phyloP scores from a whole-genome alignment of 2,329 filamentous ascomycete species.

The Clarireedia hainanense region DNA sequence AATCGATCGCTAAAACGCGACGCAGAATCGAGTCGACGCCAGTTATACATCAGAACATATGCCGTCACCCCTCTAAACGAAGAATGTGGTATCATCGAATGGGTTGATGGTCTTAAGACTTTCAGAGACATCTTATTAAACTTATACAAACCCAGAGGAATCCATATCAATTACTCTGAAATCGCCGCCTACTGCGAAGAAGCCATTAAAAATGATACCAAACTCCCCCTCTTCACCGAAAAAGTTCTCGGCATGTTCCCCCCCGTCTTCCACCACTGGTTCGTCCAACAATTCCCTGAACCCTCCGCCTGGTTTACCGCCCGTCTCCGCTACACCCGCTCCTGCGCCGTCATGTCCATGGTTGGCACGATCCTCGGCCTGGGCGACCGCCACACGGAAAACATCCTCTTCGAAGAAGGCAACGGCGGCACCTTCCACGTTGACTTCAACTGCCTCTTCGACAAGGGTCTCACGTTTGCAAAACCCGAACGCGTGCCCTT shows the following conservation, averaged over 20 bases:
- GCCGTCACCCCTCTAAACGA: constrained; percentile 95
- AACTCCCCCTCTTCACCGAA: constrained; percentile 65
- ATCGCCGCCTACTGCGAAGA: constrained; percentile 58
- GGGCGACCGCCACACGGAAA: constrained; percentile 93
- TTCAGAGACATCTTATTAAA: constrained; percentile 82
- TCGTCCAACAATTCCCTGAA: constrained; percentile 88
- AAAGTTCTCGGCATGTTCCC: constrained; percentile 60
- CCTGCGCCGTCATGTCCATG: constrained; percentile 99
- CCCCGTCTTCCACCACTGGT: constrained; percentile 86
- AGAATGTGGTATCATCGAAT: constrained; percentile 96
- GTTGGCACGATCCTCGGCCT: constrained; percentile 90
- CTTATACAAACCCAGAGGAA: constrained; percentile 67
- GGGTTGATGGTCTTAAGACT: constrained; percentile 93
- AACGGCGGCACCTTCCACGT: constrained; percentile 95
- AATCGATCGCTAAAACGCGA: constrained; percentile 90
- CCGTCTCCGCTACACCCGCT: constrained; percentile 81
- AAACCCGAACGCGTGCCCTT: constrained; percentile 95
- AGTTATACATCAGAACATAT: constrained; percentile 94
- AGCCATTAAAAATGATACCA: constrained; percentile 47
- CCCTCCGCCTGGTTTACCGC: constrained; percentile 89
- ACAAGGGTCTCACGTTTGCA: constrained; percentile 92
- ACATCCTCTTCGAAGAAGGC: constrained; percentile 88
- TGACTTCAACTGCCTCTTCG: constrained; percentile 98
- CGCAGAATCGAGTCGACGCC: constrained; percentile 79
- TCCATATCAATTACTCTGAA: constrained; percentile 60